Evolutionary conservation across 768 basidiomycete genomes (phyloP), one percentile per base, ranked within the genome.

Genomic region (Mrakia frigida): DNA sequence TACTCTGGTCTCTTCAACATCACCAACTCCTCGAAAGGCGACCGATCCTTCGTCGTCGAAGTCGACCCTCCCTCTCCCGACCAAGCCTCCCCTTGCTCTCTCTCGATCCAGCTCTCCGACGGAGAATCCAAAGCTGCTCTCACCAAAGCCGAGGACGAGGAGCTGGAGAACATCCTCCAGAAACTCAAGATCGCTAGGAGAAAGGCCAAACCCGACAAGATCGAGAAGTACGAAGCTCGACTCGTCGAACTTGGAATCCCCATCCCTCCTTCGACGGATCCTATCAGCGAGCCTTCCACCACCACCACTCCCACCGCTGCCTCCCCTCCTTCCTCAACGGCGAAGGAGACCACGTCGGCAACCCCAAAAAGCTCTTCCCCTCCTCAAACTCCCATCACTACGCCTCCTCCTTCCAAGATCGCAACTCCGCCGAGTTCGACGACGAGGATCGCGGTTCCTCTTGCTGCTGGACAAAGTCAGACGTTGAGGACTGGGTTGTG

Each of bases 101-200:
- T 82, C n/a, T 74, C 60, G 0, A 63, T 82, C 33, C 76, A 68
- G 16, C 65, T 73, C 33, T 81, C 81, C 69, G 80, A 81, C 46
- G 77, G 78, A 11, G 80, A 81, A 68, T 79, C 79, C 10, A 81
- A 81, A 18, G 76, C 75, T 11, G 81, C 79, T 0, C 70, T 83
- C 35, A 80, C 80, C 21, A 81, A 82, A 59, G 71, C 39, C 18
- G 81, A 83, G 70, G 82, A 83, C 72, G 81, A 83, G 60, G 80
- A 82, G 71, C 79, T 82, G 0, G 82, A 83, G 77, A 78, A 68
- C 35, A 71, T 83, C 13, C 67, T 82, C 10, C 82, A 83, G 74
- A 83, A 83, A 74, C 76, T 83, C 61, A 83, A 83, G 72, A 82
- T 82, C 35, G 81, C 81, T 0, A 74, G 79, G 72, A 63, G 82